Conservation (phyloP, 805 yeast genomes). For the Schizosaccharomyces osmophilus region DNA sequence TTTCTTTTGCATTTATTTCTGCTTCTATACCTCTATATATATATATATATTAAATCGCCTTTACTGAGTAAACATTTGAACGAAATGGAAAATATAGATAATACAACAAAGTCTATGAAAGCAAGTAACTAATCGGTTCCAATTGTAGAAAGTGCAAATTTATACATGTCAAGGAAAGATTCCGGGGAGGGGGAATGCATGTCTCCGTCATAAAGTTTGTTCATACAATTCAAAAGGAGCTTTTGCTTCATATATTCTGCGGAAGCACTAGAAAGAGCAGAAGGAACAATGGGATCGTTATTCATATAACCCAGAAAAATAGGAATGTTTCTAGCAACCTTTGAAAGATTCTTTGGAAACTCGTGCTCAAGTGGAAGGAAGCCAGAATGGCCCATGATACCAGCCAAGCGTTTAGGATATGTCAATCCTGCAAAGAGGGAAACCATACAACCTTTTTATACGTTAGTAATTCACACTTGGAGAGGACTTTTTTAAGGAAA, state of each 20-base stretch:
- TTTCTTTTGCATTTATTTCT: no score
- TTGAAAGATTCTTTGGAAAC: constrained; percentile 18
- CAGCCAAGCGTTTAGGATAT: constrained; percentile 42
- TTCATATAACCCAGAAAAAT: constrained; percentile 74
- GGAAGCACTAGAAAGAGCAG: not conserved
- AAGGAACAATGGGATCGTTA: constrained; percentile 34
- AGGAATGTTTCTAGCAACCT: constrained; percentile 17
- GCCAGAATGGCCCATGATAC: constrained; percentile 53
- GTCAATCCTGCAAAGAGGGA: constrained; percentile 19
- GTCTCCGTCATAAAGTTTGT: not conserved
- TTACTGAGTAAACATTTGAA: no score
- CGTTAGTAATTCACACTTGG: not conserved
- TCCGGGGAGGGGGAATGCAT: not conserved
- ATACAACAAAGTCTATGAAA: not conserved
- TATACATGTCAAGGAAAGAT: not conserved
- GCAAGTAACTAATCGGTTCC: not conserved
- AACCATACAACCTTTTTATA: not conserved
- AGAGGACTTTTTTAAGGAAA: no score
- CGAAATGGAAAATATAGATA: no score
- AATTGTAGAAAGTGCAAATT: not conserved
- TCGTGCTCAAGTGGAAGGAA: constrained; percentile 20
- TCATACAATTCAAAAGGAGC: not conserved
- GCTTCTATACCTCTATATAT: no score
- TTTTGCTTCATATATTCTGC: not conserved
- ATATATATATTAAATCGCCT: no score